Percentiles rank a stretch among this genome's conserved stretches.
phyloP scores from a whole-genome alignment of 148 eudicot species.

The Cornus florida region DNA sequence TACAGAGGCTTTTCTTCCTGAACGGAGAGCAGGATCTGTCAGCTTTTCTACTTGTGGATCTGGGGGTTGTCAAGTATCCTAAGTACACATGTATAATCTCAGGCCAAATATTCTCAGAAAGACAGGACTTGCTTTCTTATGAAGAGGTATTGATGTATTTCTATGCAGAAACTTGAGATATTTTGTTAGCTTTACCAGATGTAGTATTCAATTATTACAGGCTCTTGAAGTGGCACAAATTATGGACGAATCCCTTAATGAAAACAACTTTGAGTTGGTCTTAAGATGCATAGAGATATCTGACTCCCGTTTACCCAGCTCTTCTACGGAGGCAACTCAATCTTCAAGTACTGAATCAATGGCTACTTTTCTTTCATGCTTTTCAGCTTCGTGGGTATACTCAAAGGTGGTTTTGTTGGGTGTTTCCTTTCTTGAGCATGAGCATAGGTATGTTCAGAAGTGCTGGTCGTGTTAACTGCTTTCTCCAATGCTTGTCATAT shows the following conservation, averaged over 20 bases:
- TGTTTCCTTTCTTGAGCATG: slow-evolving; percentile 77
- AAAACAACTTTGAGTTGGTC: slow-evolving; percentile 48
- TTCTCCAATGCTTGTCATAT: neutral
- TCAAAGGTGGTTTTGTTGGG: slow-evolving; percentile 81
- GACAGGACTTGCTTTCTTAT: slow-evolving; percentile 71
- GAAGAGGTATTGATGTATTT: slow-evolving; percentile 70
- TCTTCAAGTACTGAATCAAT: slow-evolving; percentile 30
- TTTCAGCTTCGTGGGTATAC: slow-evolving; percentile 83
- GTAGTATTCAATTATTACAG: slow-evolving; percentile 29
- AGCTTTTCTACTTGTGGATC: slow-evolving; percentile 76
- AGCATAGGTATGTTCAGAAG: slow-evolving; percentile 51
- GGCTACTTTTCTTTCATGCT: slow-evolving; percentile 52
- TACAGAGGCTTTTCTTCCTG: slow-evolving; percentile 90
- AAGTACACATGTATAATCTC: slow-evolving; percentile 61
- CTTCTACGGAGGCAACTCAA: slow-evolving; percentile 22
- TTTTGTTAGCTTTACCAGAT: slow-evolving; percentile 17
- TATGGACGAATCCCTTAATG: slow-evolving; percentile 84
- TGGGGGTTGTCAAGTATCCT: slow-evolving; percentile 86
- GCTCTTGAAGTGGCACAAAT: slow-evolving; percentile 89
- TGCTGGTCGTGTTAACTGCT: neutral
- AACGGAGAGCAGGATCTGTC: slow-evolving; percentile 88
- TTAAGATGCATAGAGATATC: slow-evolving; percentile 62
- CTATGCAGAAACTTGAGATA: slow-evolving; percentile 7
- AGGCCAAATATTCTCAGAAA: slow-evolving; percentile 48
- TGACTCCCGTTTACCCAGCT: slow-evolving; percentile 45